Base-by-base conservation (phyloP, 371 early-diverging fungal genomes). In the Blastocladiella emersonii region DNA sequence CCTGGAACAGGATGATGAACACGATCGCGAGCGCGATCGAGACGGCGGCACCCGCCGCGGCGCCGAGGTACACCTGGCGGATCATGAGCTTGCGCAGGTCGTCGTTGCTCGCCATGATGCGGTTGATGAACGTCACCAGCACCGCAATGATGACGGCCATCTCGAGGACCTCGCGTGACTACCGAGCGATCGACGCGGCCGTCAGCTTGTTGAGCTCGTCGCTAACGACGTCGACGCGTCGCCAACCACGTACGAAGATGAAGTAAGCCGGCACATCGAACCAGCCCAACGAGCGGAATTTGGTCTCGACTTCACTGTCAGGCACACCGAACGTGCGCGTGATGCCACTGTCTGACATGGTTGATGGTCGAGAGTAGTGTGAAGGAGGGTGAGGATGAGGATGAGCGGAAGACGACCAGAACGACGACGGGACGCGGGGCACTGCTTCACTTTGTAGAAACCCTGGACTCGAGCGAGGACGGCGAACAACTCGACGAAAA, bases 101-200 rank as follows among this genome's bases (percentile, higher is more conserved):
- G 15, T 15, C 37, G 15, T 59, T 13, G 59, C 37, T 34, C 35
- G 32, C 59, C 27, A 59, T 10, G 17, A 32, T 13, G 17, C 32
- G n/a, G 37, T 59, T 32, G 32, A 59, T 23, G 59, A 59, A 59
- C 13, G 59, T 43, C 19, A 59, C 10, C 35, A 59, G 59, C 37
- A 59, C 59, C 1, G 41, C 59, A 5, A 59, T 7, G 21, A 59
- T 37, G 37, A 59, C 35, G 3, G 59, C 35, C 37, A 30, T 30
- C 23, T 59, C 59, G 32, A 59, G n/a, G 25, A 30, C 32, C 44
- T 59, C 59, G 15, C 59, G 59, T 10, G 30, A 12, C 30, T 30
- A 30, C 25, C 17, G 10, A 23, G 8, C 25, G n/a, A 48, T 21
- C 48, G 48, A 19, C 21, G 25, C 23, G 3, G n/a, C 48, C 7